A percentile compares a stretch with the other conserved stretches of the same genome.
Evolutionary conservation across 1,284 basidiomycete species (phyloP).

Genomic region (Cryptococcus sp.): DNA sequence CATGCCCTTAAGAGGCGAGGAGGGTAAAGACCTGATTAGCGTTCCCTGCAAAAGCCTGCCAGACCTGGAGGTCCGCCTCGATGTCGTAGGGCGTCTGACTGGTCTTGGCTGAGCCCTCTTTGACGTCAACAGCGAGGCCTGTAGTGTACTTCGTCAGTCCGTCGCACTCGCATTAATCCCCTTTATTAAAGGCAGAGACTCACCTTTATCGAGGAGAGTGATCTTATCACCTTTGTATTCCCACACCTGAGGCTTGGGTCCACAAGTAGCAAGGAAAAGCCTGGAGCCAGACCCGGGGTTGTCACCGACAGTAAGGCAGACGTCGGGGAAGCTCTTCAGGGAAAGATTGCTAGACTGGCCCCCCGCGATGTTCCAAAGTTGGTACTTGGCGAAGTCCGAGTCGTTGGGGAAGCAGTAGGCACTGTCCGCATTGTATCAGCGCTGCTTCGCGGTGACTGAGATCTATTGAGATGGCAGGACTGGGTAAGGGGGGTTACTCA

Average conservation of each 20-base stretch:
- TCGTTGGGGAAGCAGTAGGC: conserved; percentile 9
- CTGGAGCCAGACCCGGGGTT: conserved; percentile 5
- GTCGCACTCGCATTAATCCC: neutral
- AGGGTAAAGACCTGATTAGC: conserved; percentile 22
- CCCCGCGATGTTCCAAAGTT: conserved; percentile 9
- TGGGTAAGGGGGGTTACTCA: neutral
- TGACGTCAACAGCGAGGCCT: conserved; percentile 24
- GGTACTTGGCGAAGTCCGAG: neutral
- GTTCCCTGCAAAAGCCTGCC: conserved; percentile 22
- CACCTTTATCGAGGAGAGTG: conserved; percentile 4
- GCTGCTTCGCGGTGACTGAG: too few relatives aligned
- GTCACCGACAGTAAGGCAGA: neutral
- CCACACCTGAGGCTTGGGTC: conserved; percentile 1
- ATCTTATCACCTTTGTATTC: conserved; percentile 8
- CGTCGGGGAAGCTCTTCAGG: neutral
- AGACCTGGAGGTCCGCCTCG: conserved; percentile 20
- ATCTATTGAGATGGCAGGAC: too few relatives aligned
- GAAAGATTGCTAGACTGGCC: conserved; percentile 1
- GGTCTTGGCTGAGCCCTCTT: conserved; percentile 6
- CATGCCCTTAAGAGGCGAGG: neutral
- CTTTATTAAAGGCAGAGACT: neutral
- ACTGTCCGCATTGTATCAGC: neutral
- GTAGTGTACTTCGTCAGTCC: neutral
- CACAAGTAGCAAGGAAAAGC: conserved; percentile 4
- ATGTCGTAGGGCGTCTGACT: conserved; percentile 15